phyloP scores from a whole-genome alignment of 2,329 filamentous ascomycete genomes.

The Fusarium sp. region DNA sequence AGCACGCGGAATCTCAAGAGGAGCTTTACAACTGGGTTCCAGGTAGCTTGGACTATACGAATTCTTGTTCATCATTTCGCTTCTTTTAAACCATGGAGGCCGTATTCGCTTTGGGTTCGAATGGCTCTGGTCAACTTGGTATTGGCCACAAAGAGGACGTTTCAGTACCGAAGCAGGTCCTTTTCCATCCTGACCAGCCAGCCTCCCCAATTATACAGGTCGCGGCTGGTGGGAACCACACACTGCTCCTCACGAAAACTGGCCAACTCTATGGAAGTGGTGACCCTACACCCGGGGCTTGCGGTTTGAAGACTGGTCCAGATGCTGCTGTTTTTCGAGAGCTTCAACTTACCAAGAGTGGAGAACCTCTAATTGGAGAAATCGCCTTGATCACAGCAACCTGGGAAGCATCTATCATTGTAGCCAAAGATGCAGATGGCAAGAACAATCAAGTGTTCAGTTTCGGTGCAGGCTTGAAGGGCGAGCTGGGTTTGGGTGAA shows the following conservation, averaged over 20 bases:
- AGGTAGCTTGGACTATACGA: neutral
- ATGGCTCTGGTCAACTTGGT: slow-evolving; percentile 80
- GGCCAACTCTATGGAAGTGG: slow-evolving; percentile 76
- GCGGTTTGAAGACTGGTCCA: slow-evolving; percentile 57
- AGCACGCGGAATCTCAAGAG: slow-evolving; percentile 19
- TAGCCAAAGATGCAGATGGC: slow-evolving; percentile 60
- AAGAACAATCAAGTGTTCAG: slow-evolving; percentile 67
- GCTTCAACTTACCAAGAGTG: slow-evolving; percentile 52
- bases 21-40: slow-evolving; percentile 1
- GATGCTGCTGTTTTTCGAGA: slow-evolving; percentile 56
- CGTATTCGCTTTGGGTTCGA: slow-evolving; percentile 79
- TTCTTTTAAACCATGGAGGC: slow-evolving; percentile 55
- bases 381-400: slow-evolving; percentile 72
- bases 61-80: slow-evolving; percentile 19
- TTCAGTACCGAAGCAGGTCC: slow-evolving; percentile 71
- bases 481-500: slow-evolving; percentile 76
- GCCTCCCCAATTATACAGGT: slow-evolving; percentile 55
- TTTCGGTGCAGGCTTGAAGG: slow-evolving; percentile 75
- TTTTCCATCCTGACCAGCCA: slow-evolving; percentile 63
- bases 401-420: slow-evolving; percentile 80
- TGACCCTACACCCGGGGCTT: slow-evolving; percentile 66
- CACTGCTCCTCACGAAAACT: slow-evolving; percentile 73
- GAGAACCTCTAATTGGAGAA: slow-evolving; percentile 46
- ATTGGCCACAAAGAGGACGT: slow-evolving; percentile 79
- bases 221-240: slow-evolving; percentile 86